These are phyloP conservation scores for Cercospora zeae-maydis DNA, from an alignment of 2,329 filamentous ascomycete species.

Conservation along the genomic window DNA sequence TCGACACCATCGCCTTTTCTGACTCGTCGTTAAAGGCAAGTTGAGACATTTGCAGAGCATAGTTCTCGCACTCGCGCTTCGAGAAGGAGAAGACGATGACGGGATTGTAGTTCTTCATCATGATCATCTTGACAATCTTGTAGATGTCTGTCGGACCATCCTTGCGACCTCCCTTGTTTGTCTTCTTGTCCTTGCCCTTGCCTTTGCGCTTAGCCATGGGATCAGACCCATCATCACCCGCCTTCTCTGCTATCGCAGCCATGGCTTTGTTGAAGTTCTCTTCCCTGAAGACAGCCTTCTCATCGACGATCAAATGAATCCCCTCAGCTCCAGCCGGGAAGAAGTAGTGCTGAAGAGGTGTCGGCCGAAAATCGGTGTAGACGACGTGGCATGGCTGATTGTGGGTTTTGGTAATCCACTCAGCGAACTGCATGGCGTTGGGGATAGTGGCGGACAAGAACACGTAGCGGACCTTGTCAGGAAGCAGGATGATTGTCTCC, in stretches of 20 bases:
- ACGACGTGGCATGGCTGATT: constrained; percentile 97
- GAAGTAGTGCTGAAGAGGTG: constrained; percentile 95
- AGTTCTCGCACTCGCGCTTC: constrained; percentile 91
- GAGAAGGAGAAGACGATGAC: constrained; percentile 99
- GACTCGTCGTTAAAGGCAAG: constrained; percentile 95
- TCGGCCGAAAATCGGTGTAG: constrained; percentile 97
- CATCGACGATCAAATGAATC: constrained; percentile 90
- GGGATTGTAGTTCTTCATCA: constrained; percentile 94
- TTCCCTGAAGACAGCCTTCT: constrained; percentile 93
- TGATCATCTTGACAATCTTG: constrained; percentile 98
- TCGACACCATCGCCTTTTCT: constrained; percentile 89
- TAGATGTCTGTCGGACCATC: constrained; percentile 77
- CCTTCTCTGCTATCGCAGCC: constrained; percentile 80
- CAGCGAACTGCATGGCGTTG: constrained; percentile 97
- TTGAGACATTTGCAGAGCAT: constrained; percentile 80
- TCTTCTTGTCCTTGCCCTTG: constrained; percentile 86
- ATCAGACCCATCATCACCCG: constrained; percentile 78
- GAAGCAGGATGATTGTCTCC: constrained; percentile 95
- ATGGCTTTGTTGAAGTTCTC: constrained; percentile 98
- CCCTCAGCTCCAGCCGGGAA: constrained; percentile 90
- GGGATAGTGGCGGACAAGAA: constrained; percentile 98
- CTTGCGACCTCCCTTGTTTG: constrained; percentile 76
- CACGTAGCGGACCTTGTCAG: constrained; percentile 97
- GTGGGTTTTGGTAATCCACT: constrained; percentile 98
- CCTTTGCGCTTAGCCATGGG: constrained; percentile 76